A percentile compares a stretch with the other conserved stretches of the same genome.
These are phyloP conservation scores for Geranomyces variabilis DNA, from an alignment of 192 early-diverging fungal genomes.

Conservation along the genomic window DNA sequence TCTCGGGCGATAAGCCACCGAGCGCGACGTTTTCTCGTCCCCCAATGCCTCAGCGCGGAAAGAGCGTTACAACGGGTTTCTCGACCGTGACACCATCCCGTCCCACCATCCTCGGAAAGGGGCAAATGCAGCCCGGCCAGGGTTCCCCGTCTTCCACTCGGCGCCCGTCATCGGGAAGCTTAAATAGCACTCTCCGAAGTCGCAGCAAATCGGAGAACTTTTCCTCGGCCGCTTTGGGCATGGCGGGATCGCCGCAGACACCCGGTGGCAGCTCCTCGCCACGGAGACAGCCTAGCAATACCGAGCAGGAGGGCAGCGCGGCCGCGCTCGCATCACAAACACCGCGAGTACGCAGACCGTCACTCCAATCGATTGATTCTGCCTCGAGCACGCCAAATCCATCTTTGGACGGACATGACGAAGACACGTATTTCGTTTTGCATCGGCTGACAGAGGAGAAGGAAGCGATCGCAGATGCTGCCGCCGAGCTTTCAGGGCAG, in stretches of 20 bases:
- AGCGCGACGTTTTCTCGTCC: conserved; percentile 14
- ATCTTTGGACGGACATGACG: conserved; percentile 5
- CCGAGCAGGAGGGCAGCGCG: neutral
- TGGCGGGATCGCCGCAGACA: neutral
- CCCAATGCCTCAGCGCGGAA: conserved; percentile 11
- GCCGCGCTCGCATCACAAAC: neutral
- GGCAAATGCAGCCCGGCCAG: neutral
- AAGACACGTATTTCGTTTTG: conserved; percentile 21
- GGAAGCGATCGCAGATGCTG: neutral
- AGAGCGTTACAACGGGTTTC: conserved; percentile 16
- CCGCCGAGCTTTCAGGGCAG: conserved; percentile 16
- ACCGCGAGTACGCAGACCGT: conserved; percentile 12
- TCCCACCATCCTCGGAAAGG: conserved; percentile 23
- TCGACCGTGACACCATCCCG: conserved; percentile 30
- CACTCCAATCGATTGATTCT: conserved; percentile 20
- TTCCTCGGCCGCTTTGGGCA: neutral
- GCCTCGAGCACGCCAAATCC: conserved; percentile 12
- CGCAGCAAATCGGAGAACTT: conserved; percentile 15
- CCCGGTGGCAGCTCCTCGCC: neutral
- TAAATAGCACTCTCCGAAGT: neutral
- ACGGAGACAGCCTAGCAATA: neutral
- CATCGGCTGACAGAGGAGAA: conserved; percentile 23
- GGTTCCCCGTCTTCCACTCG: neutral
- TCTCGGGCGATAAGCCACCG: conserved; percentile 1
- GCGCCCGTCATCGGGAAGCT: neutral